phyloP scores from a whole-genome alignment of 2,329 filamentous ascomycete species.

The Alternaria sp. region DNA sequence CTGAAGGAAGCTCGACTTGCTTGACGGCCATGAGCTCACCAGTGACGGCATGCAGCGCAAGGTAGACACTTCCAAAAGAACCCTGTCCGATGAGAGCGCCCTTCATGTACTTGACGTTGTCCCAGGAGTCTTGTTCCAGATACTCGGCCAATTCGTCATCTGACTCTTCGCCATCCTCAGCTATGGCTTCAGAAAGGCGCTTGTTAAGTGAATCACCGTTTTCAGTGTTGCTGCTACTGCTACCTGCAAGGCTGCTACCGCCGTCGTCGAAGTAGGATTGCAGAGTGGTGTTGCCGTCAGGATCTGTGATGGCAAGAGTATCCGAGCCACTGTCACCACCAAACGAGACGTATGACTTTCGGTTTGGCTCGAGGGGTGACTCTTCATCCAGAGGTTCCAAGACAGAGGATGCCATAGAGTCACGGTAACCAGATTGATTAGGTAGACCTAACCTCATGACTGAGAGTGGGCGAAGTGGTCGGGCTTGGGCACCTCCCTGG shows the following conservation, averaged over 20 bases:
- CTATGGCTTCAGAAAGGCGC: conserved; percentile 81
- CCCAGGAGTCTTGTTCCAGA: conserved; percentile 90
- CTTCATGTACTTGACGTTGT: conserved; percentile 99
- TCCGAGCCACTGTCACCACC: conserved; percentile 75
- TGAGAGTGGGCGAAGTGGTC: conserved; percentile 66
- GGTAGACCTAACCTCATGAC: conserved; percentile 66
- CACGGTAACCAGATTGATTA: conserved; percentile 73
- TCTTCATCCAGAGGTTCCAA: conserved; percentile 93
- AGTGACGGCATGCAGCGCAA: conserved; percentile 93
- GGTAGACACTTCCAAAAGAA: conserved; percentile 94
- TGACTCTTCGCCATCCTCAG: conserved; percentile 88
- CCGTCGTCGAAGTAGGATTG: conserved; percentile 88
- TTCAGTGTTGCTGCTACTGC: conserved; percentile 66
- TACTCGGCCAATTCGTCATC: conserved; percentile 92
- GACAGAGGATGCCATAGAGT: conserved; percentile 88
- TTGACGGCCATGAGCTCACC: conserved; percentile 98
- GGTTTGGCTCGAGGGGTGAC: conserved; percentile 82
- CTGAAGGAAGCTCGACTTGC: conserved; percentile 91
- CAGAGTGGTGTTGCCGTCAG: conserved; percentile 72
- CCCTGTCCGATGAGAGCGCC: conserved; percentile 96
- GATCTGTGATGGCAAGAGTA: conserved; percentile 76
- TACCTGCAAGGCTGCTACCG: conserved; percentile 75
- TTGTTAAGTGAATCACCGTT: conserved; percentile 78
- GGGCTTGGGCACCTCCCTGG: conserved; percentile 59
- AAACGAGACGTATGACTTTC: conserved; percentile 95